Conservation (phyloP, 1,284 basidiomycete species). For the Anthracocystis walkeri region DNA sequence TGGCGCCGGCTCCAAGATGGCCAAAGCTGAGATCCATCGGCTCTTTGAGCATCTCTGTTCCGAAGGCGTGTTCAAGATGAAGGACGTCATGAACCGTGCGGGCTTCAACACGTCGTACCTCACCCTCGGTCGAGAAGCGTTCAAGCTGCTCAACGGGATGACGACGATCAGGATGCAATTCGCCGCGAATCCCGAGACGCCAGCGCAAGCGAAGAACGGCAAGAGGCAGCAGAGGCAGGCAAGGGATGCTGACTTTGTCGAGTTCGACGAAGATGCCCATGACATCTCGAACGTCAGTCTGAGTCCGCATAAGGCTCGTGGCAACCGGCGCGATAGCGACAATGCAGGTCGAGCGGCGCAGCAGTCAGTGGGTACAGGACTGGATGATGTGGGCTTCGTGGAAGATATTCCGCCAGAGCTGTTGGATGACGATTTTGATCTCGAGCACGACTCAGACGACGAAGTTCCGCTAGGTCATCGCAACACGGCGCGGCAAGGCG, state of each 20-base stretch:
- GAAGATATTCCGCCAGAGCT: constrained; percentile 26
- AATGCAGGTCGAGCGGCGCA: neutral
- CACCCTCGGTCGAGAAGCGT: constrained; percentile 29
- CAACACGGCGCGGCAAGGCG: no score
- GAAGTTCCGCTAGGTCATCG: constrained; percentile 11
- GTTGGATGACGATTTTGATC: constrained; percentile 29
- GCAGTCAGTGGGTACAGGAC: constrained; percentile 29
- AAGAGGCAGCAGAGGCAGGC: constrained; percentile 20
- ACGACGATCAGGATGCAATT: constrained; percentile 56
- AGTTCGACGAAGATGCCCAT: constrained; percentile 45
- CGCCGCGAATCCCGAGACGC: constrained; percentile 25
- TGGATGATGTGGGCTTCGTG: constrained; percentile 18
- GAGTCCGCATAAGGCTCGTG: constrained; percentile 19
- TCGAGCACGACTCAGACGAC: constrained; percentile 25
- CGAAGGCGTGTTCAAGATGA: constrained; percentile 71
- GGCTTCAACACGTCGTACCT: constrained; percentile 70
- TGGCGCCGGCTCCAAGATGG: constrained; percentile 74
- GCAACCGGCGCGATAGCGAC: neutral
- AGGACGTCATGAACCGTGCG: constrained; percentile 63
- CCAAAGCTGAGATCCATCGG: constrained; percentile 75
- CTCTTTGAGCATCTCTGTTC: constrained; percentile 75
- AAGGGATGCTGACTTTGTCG: constrained; percentile 30
- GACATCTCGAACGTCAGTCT: constrained; percentile 51
- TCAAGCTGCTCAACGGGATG: constrained; percentile 35
- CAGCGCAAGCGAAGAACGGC: constrained; percentile 28